Conservation (phyloP, 495 filamentous ascomycete species). For the Penicillium paradoxum region DNA sequence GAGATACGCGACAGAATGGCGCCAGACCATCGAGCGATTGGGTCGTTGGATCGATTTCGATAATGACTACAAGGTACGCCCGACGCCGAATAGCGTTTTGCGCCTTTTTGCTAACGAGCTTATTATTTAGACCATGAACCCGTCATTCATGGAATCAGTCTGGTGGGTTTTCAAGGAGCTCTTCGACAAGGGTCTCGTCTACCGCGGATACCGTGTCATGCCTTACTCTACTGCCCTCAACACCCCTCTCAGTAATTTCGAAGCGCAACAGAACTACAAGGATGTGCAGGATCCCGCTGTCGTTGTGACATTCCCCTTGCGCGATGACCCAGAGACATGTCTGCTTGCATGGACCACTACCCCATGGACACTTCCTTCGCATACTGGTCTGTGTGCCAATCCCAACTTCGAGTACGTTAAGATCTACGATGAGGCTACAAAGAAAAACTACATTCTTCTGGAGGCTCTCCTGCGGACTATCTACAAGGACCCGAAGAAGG, state of each 20-base stretch:
- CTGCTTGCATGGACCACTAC: slow-evolving; percentile 93
- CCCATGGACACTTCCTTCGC: slow-evolving; percentile 90
- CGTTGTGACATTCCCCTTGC: slow-evolving; percentile 80
- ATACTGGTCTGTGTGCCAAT: slow-evolving; percentile 74
- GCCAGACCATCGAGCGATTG: slow-evolving; percentile 79
- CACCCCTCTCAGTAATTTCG: slow-evolving; percentile 89
- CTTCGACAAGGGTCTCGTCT: slow-evolving; percentile 82
- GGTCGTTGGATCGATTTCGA: slow-evolving; percentile 99
- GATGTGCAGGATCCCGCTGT: slow-evolving; percentile 91
- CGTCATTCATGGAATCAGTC: slow-evolving; percentile 89
- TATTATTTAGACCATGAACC: slow-evolving; percentile 73
- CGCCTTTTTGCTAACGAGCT: background rate
- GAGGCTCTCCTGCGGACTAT: slow-evolving; percentile 79
- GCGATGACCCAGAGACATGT: slow-evolving; percentile 67
- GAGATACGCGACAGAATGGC: slow-evolving; percentile 87
- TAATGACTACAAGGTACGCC: slow-evolving; percentile 84
- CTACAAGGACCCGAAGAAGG: slow-evolving; percentile 97
- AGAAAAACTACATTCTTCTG: slow-evolving; percentile 82
- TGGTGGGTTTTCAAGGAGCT: slow-evolving; percentile 98
- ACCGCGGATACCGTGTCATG: slow-evolving; percentile 87
- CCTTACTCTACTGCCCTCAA: slow-evolving; percentile 89
- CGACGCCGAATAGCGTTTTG: background rate
- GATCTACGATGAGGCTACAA: slow-evolving; percentile 74
- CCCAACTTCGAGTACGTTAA: slow-evolving; percentile 94
- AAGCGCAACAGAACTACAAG: slow-evolving; percentile 91